Base-by-base conservation (phyloP, 306 rosid species). In the Corylus avellana region DNA sequence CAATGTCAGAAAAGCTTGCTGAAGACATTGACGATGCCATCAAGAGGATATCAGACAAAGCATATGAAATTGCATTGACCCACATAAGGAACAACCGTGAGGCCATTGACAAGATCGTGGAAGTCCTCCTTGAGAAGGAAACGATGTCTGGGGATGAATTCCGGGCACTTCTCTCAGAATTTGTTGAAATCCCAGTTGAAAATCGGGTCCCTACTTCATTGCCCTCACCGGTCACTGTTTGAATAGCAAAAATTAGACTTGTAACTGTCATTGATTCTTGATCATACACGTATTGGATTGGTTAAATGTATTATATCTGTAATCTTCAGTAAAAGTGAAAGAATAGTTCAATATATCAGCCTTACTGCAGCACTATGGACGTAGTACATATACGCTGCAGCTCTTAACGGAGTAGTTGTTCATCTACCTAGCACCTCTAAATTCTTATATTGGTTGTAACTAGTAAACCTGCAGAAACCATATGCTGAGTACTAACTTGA, bases 1-100 rank as follows among this genome's bases (percentile, higher is more conserved):
- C 97, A 10, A 95, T 95, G 98, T 95, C 98, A 1, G 98, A 95
- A 81, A 95, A 77, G 86, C 98, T 95, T 17, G 98, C 98, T 3
- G 94, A 88, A 89, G 99, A 95, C 87, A 95, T 95, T 6, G 99
- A 95, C 55, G 18, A 85, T 20, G 98, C 99, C 29, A 79, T 93
- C 77, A 95, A 95, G 90, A 90, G 84, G 80, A 3, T 95, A 70
- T 91, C 99, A 17, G 98, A 92, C 42, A 91, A 91, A 77, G 99
- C 96, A 11, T 93, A 95, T 58, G 88, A 89, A 87, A 91, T 95
- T 70, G 94, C 99, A 3, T 82, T 95, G 85, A 76, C 72, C 76
- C 99, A 95, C 85, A 91, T 93, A 73, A 88, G 89, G 83, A 93
- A 89, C 89, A 95, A 95, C 96, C 96, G 98, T 4, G 99, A 95